These are phyloP conservation scores for Fusarium cyanostomum DNA, from an alignment of 2,329 filamentous ascomycete species.

Conservation along the genomic window DNA sequence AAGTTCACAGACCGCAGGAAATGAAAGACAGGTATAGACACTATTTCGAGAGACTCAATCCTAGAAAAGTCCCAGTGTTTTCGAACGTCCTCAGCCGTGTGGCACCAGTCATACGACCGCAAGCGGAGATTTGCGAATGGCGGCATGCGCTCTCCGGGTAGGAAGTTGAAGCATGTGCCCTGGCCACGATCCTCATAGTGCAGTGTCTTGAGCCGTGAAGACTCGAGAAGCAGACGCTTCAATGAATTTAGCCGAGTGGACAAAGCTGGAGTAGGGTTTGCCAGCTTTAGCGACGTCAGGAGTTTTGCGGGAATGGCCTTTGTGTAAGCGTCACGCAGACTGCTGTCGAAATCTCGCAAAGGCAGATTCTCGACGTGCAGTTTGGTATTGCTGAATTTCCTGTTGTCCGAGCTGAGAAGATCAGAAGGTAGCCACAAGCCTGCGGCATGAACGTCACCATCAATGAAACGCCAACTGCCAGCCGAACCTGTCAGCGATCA, in stretches of 20 bases:
- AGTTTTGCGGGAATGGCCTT: conserved; percentile 51
- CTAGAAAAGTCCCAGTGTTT: conserved; percentile 58
- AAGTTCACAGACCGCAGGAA: conserved; percentile 56
- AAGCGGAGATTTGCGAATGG: conserved; percentile 53
- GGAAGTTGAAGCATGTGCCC: conserved; percentile 56
- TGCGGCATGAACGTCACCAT: conserved; percentile 37
- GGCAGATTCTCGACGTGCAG: conserved; percentile 55
- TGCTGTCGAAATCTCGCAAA: conserved; percentile 48
- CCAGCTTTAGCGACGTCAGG: conserved; percentile 54
- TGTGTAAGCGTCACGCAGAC: conserved; percentile 50
- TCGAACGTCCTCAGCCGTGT: conserved; percentile 49
- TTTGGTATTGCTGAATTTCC: conserved; percentile 43
- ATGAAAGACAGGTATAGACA: conserved; percentile 55
- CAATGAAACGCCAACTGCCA: conserved; percentile 53
- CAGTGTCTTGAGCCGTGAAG: conserved; percentile 50
- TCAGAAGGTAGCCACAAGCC: conserved; percentile 52
- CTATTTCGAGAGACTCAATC: conserved; percentile 53
- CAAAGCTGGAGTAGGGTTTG: conserved; percentile 51
- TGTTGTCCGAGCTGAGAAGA: conserved; percentile 47
- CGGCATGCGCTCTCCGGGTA: conserved; percentile 53
- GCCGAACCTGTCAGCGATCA: conserved; percentile 18
- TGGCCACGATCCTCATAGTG: conserved; percentile 57
- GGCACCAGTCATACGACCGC: conserved; percentile 61
- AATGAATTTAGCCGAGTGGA: conserved; percentile 53
- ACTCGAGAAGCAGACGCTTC: conserved; percentile 54